Evolutionary conservation across 2,329 filamentous ascomycete species (phyloP), one percentile per base, ranked within the genome.

Genomic region (Neopestalotiopsis sp.): DNA sequence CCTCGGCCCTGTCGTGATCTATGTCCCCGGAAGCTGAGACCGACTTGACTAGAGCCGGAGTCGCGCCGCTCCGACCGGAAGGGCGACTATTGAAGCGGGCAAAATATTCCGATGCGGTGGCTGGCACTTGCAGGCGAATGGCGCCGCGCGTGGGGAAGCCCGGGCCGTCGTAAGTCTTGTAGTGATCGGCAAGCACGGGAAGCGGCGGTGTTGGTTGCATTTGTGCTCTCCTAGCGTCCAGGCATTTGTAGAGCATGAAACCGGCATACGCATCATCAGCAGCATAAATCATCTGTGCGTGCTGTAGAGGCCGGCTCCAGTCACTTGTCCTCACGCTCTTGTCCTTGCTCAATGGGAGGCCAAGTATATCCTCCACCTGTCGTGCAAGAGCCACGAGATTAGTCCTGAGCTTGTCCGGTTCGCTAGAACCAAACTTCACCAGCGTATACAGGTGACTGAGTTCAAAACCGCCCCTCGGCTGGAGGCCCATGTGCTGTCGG

Each of bases 201-300:
- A 75, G 61, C 10, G 71, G 72, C 1, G 71, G 74, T 4, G 67
- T 62, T 0, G 71, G 72, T 10, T 67, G 66, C 72, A 75, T 75
- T 20, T 56, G 56, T 20, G 74, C 64, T 4, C 74, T 71, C 60
- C 73, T 74, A 12, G 72, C 69, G 34, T 75, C 74, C 72, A 77
- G 72, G 61, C 71, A 72, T 42, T 76, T 74, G 65, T 74, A 77
- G 2, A 77, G 72, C 74, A 77, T 77, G 58, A 70, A 75, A n/a
- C 71, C 65, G n/a, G 72, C 74, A 30, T 77, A 77, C 1, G 71
- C 73, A 40, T 77, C 75, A 32, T 71, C 66, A 14, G 73, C 74
- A 12, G 74, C 75, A 56, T 77, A 75, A 4, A 62, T 42, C 9
- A 63, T 71, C 66, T 76, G 74, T 0, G 65, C 60, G 1, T 32